These are phyloP conservation scores for Peniophora sp. DNA, from an alignment of 1,284 basidiomycete genomes.

Conservation along the genomic window DNA sequence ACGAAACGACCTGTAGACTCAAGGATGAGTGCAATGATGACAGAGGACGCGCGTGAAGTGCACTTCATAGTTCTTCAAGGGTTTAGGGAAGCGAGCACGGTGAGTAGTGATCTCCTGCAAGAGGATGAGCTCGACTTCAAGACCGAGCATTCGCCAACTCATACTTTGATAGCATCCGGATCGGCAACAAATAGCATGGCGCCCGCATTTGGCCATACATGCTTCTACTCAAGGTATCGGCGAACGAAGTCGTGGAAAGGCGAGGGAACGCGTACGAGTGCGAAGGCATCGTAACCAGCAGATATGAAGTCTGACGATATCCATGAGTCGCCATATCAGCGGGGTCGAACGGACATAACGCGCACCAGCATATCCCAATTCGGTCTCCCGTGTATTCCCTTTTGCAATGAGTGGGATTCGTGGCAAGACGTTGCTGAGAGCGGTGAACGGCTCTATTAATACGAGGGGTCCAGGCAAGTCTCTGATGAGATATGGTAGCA, in stretches of 20 bases:
- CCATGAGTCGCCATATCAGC: not conserved
- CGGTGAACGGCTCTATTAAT: not conserved
- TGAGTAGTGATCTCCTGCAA: conserved; percentile 17
- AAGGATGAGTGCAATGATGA: too few relatives aligned
- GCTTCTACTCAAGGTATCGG: not conserved
- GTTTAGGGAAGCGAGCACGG: conserved; percentile 26
- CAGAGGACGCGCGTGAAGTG: too few relatives aligned
- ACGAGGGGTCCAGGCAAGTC: not conserved
- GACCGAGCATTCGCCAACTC: not conserved
- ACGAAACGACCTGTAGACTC: conserved; percentile 11
- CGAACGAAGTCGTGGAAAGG: not conserved
- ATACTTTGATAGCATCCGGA: conserved; percentile 8
- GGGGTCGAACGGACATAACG: not conserved
- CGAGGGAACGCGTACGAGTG: not conserved
- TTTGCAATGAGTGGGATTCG: not conserved
- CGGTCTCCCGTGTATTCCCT: not conserved
- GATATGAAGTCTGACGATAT: not conserved
- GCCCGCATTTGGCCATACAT: conserved; percentile 1
- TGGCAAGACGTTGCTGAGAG: not conserved
- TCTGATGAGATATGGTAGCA: not conserved
- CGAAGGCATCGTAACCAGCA: not conserved
- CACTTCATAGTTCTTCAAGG: conserved; percentile 21
- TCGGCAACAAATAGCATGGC: conserved; percentile 5
- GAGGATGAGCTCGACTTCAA: not conserved
- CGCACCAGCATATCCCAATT: not conserved